Evolutionary conservation across 2,329 filamentous ascomycete species (phyloP).

Genomic region (Xylaria sp.): DNA sequence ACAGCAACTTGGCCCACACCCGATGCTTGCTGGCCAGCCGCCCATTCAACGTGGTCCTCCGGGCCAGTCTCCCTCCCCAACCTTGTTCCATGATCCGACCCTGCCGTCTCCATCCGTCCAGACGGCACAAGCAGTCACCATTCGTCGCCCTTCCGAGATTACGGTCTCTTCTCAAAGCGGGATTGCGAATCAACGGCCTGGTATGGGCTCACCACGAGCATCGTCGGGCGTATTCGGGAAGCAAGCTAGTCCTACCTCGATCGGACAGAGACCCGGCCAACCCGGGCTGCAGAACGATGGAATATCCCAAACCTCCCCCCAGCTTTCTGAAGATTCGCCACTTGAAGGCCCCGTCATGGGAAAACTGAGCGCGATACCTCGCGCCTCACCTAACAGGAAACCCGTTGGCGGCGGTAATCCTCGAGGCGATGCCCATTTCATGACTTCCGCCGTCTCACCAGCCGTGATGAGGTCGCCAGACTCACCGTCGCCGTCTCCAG

Average conservation of each 20-base stretch:
- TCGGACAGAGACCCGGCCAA: constrained; percentile 15
- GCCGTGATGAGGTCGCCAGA: constrained; percentile 5
- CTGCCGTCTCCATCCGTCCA: constrained; percentile 24
- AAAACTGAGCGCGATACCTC: constrained; percentile 23
- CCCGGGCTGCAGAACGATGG: constrained; percentile 4
- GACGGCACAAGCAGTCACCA: constrained; percentile 34
- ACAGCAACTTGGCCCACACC: constrained; percentile 35
- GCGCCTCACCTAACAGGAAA: constrained; percentile 38
- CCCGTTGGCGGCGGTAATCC: constrained; percentile 39
- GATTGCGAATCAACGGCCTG: constrained; percentile 22
- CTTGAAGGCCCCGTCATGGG: constrained; percentile 29
- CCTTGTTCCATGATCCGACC: constrained; percentile 11
- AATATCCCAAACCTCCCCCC: constrained; percentile 23
- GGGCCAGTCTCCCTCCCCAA: constrained; percentile 29
- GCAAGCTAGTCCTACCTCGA: constrained; percentile 14
- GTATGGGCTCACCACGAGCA: constrained; percentile 30
- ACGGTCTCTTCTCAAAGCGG: constrained; percentile 33
- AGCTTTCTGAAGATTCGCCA: constrained; percentile 29
- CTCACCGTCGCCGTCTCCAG: constrained; percentile 27
- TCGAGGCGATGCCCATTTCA: constrained; percentile 30
- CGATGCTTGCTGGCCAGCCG: constrained; percentile 35
- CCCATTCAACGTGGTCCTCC: constrained; percentile 23
- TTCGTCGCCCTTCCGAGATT: constrained; percentile 38
- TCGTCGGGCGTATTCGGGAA: constrained; percentile 29
- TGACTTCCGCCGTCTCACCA: constrained; percentile 25